Conservation (phyloP, 1,284 basidiomycete species). For the Sparassis latifolia region DNA sequence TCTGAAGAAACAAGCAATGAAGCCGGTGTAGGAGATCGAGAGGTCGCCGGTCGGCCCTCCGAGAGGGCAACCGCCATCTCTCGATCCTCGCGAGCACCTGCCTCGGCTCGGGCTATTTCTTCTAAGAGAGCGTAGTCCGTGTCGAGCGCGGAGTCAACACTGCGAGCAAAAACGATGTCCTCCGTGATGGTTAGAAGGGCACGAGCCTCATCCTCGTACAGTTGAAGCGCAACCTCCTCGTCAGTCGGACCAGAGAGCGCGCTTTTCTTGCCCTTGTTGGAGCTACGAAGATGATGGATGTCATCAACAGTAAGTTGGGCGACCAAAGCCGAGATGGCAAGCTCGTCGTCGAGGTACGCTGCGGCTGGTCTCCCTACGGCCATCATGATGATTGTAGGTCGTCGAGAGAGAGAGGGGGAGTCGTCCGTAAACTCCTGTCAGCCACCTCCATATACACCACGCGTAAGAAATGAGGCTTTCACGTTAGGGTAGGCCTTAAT, state of each 20-base stretch:
- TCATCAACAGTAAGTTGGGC: slow-evolving; percentile 30
- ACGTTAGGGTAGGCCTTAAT: too few relatives aligned
- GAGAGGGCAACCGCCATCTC: slow-evolving; percentile 28
- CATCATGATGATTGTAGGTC: too few relatives aligned
- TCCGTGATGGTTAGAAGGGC: slow-evolving; percentile 25
- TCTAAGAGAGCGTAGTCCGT: slow-evolving; percentile 21
- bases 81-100: slow-evolving; percentile 28
- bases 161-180: slow-evolving; percentile 33
- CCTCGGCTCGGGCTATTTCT: slow-evolving; percentile 23
- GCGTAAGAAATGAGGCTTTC: too few relatives aligned
- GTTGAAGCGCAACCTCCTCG: slow-evolving; percentile 40
- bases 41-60: slow-evolving; percentile 20
- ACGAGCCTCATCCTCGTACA: slow-evolving; percentile 36
- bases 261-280: slow-evolving; percentile 35
- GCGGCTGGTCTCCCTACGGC: too few relatives aligned
- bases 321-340: slow-evolving; percentile 4
- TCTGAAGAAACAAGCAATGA: slow-evolving; percentile 6
- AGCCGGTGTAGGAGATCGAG: slow-evolving; percentile 12
- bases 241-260: slow-evolving; percentile 29
- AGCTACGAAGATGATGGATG: slow-evolving; percentile 29
- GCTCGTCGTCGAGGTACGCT: not conserved
- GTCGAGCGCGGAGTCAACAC: slow-evolving; percentile 28
- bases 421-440: too few relatives aligned
- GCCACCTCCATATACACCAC: too few relatives aligned
- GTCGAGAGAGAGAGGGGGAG: too few relatives aligned